Base-by-base conservation (phyloP, 768 basidiomycete species). In the Tubosaeta sp. region DNA sequence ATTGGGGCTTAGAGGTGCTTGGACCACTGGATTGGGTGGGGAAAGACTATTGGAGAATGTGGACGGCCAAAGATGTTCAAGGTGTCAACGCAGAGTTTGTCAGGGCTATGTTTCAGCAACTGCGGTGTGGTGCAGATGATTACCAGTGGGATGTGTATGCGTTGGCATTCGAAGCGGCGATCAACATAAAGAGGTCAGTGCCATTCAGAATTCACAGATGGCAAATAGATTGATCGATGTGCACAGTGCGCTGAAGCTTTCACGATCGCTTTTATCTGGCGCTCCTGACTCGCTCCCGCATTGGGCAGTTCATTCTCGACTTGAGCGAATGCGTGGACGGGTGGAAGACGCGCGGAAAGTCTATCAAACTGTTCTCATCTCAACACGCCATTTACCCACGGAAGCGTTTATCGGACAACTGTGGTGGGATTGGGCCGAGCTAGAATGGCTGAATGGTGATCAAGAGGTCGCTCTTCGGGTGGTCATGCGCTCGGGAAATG, bases 381-480 rank as follows among this genome's bases (percentile, higher is more conserved):
- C 78, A 6, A 72, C 81, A 2, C 70, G 74, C 3, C 68, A 71
- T 25, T 47, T 67, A 14, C 61, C 67, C 6, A 67, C 65, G 11
- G 67, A 70, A 31, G 62, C 63, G 5, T 77, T 72, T 31, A 61
- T 69, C 14, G 72, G 76, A 19, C 66, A 65, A 51, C 63, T 92
- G 54, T 92, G 86, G 86, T 90, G 84, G 83, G 81, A 85, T 59
- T 92, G 88, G 87, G 86, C 84, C 1, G 85, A 92, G 59, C 78
- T 89, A 77, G 89, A 91, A 66, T 93, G 90, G 90, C 64, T 89
- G 11, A 65, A 72, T 13, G 78, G 81, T 1, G 59, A 76, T 31
- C 62, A 71, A 17, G 76, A 80, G 31, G 72, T 76, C 32, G 77
- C 84, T 13, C 64, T 82, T 34, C 70, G 75, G 33, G 74, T 86